phyloP scores from a whole-genome alignment of 2,329 filamentous ascomycete genomes.

The Pseudonectria buxi region DNA sequence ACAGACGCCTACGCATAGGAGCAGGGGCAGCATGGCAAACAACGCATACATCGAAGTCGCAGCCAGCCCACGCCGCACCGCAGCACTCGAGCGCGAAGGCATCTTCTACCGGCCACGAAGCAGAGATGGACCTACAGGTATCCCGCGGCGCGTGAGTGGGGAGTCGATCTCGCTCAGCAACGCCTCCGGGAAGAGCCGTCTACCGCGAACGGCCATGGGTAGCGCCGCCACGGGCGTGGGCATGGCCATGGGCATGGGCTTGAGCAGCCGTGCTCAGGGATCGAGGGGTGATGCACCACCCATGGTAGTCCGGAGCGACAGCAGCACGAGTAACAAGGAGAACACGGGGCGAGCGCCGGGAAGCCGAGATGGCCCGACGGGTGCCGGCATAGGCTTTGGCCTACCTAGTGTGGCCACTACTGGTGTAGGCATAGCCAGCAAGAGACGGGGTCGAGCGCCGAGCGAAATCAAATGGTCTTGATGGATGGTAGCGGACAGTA shows the following conservation, averaged over 20 bases:
- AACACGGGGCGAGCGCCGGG: constrained; percentile 23
- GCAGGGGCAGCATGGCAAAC: constrained; percentile 27
- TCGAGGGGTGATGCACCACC: constrained; percentile 15
- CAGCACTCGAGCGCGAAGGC: constrained; percentile 36
- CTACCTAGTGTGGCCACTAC: constrained; percentile 8
- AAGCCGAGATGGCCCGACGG: constrained; percentile 9
- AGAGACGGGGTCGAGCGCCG: constrained; percentile 21
- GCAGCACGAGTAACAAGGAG: constrained; percentile 35
- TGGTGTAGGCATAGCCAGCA: constrained; percentile 8
- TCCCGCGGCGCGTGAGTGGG: constrained; percentile 38
- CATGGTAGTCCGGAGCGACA: constrained; percentile 32
- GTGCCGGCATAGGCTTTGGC: constrained; percentile 13
- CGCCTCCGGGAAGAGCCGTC: constrained; percentile 29
- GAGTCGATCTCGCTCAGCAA: constrained; percentile 26
- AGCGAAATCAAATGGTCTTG: constrained; percentile 21
- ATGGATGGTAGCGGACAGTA: constrained; percentile 4
- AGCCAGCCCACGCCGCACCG: constrained; percentile 37
- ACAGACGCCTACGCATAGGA: constrained; percentile 44
- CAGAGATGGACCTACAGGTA: constrained; percentile 34
- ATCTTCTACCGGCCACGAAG: constrained; percentile 36
- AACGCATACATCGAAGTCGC: constrained; percentile 48
- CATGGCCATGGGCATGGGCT: not conserved
- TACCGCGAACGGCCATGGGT: constrained; percentile 32
- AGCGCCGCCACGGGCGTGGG: constrained; percentile 17
- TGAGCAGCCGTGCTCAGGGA: too few species aligned